Evolutionary conservation across 129 eudicot genomes (phyloP).

Genomic region (Arctium lappa): DNA sequence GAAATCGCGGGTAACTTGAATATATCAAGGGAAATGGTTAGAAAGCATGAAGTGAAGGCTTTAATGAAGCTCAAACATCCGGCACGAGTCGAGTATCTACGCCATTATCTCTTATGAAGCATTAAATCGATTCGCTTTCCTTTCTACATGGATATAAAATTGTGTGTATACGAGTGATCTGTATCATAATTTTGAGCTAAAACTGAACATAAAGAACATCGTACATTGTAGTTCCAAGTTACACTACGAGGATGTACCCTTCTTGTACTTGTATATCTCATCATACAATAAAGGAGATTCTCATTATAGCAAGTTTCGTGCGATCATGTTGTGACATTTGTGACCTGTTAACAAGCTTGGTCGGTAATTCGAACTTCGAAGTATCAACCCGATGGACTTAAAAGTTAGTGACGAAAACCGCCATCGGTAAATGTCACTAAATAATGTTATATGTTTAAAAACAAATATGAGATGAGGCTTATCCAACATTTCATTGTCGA

Average conservation of each 20-base stretch:
- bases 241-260: background rate
- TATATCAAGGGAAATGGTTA: conserved; percentile 95
- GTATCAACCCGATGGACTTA: too few relatives aligned
- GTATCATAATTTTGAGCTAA: conserved; percentile 43
- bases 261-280: conserved; percentile 12
- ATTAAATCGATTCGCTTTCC: background rate
- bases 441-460: too few relatives aligned
- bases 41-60: conserved; percentile 96
- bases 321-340: background rate
- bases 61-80: conserved; percentile 98
- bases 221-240: conserved; percentile 27
- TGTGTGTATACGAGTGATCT: conserved; percentile 15
- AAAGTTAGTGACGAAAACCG: too few relatives aligned
- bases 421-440: too few relatives aligned
- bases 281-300: conserved; percentile 8
- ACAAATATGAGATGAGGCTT: too few relatives aligned
- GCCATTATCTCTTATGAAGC: conserved; percentile 54
- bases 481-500: too few relatives aligned
- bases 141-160: conserved; percentile 20
- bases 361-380: background rate
- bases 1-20: conserved; percentile 92
- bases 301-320: background rate
- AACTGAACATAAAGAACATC: conserved; percentile 26
- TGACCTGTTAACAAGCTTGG: background rate
- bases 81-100: conserved; percentile 81